These are phyloP conservation scores for Hymenoscyphus linearis DNA, from an alignment of 2,329 filamentous ascomycete genomes.

Conservation along the genomic window DNA sequence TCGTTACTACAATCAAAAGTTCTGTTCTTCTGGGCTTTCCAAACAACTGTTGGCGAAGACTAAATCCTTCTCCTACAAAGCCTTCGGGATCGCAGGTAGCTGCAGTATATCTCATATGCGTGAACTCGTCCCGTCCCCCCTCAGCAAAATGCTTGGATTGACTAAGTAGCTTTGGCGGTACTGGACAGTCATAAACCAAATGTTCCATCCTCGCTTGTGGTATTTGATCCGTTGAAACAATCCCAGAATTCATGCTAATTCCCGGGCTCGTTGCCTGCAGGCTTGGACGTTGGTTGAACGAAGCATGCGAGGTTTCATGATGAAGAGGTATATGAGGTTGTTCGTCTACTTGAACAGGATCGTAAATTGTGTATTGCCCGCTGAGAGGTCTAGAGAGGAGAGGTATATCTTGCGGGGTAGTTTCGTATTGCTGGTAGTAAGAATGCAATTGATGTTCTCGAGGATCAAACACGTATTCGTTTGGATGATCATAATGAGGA, in stretches of 20 bases:
- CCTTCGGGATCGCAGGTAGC: constrained; percentile 65
- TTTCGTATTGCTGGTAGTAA: constrained; percentile 12
- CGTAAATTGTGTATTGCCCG: constrained; percentile 8
- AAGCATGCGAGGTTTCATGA: constrained; percentile 1
- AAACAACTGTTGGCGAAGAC: constrained; percentile 62
- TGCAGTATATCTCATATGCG: constrained; percentile 65
- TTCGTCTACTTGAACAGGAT: constrained; percentile 5
- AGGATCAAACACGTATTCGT: constrained; percentile 12
- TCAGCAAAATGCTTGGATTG: constrained; percentile 8
- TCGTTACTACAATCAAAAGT: constrained; percentile 67
- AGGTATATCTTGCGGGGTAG: constrained; percentile 18
- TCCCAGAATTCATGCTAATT: neutral
- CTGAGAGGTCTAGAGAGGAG: constrained; percentile 11
- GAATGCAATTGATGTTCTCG: constrained; percentile 7
- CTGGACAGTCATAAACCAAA: constrained; percentile 20
- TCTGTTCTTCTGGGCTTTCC: constrained; percentile 65
- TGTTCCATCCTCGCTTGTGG: constrained; percentile 9
- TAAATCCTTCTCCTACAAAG: constrained; percentile 62
- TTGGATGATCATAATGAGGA: constrained; percentile 1
- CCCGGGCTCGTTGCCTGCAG: neutral
- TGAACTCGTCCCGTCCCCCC: constrained; percentile 39
- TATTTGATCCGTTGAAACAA: constrained; percentile 2
- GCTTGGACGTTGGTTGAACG: constrained; percentile 1
- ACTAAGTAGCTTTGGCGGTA: constrained; percentile 18
- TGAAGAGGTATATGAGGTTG: neutral